Evolutionary conservation across 352 stramenopile genomes (phyloP), one percentile per base, ranked within the genome.

Genomic region (Globisporangium abappressorium): DNA sequence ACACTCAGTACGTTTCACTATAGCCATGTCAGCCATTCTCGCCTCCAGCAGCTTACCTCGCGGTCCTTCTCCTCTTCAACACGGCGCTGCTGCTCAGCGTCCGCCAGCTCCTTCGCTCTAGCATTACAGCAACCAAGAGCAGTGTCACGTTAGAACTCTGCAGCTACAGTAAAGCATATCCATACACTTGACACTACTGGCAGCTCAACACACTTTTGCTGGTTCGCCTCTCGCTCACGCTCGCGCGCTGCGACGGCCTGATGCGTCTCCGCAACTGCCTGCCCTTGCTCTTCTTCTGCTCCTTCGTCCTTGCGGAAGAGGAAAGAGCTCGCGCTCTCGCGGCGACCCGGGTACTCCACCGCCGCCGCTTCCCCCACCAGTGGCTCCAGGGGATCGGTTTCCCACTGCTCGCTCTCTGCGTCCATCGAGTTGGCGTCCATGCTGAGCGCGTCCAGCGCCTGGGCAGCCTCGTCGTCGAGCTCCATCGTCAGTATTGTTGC

Each of bases 81-180:
- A 34, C 85, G 81, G 15, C 85, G 85, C 49, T 76, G 69, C 26
- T 78, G 81, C 66, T 91, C 85, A 46, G 84, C 71, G 36, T 91
- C 81, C 6, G 81, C 85, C 30, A 90, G 47, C 7, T 77, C 64
- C 51, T 89, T 76, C 7, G 80, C 82, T 47, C 79, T 87, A 33
- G 41, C 14, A 46, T 11, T 6, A 20, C 12, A 46, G 9, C 34
- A 33, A 57, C 20, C 1, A 49, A 41, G 28, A 68, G 11, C 5
- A 59, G 5, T 5, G 38, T 20, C 38, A 6, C 14, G 12, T 46
- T 12, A 46, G 5, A 20, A 3, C 5, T 9, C 33, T 26, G 24
- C 24, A 26, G 24, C 24, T 26, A 26, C 24, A 26, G 24, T 26
- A 26, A 26, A 26, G 24, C 24, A 26, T 26, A 26, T 26, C 24